Percentiles rank a stretch among this genome's conserved stretches.
phyloP scores from a whole-genome alignment of 495 filamentous ascomycete species.

The Lineolata rhizophorae region DNA sequence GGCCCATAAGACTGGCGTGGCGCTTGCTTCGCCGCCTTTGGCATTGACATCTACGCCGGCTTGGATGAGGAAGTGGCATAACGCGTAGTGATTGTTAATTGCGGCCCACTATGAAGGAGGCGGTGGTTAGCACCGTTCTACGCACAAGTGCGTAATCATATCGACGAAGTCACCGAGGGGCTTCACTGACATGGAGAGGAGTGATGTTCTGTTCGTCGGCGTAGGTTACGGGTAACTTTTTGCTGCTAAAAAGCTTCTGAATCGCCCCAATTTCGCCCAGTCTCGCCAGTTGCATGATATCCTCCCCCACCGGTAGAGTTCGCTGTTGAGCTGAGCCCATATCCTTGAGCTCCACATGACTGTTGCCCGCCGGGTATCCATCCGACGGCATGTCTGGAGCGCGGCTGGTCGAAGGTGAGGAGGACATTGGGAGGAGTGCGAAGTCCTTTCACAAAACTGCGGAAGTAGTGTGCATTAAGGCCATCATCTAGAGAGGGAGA shows the following conservation, averaged over 20 bases:
- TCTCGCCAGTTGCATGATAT: conserved; percentile 90
- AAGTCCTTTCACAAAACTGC: too few species aligned
- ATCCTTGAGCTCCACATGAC: conserved; percentile 12
- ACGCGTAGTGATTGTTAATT: conserved; percentile 94
- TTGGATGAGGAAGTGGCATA: conserved; percentile 87
- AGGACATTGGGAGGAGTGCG: too few species aligned
- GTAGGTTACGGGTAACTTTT: conserved; percentile 60
- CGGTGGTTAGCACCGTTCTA: conserved; percentile 14
- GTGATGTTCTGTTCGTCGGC: conserved; percentile 83
- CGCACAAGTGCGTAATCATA: conserved; percentile 2
- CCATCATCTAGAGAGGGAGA: too few species aligned
- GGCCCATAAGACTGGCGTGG: conserved; percentile 91
- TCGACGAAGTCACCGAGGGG: background rate
- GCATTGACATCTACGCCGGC: conserved; percentile 79
- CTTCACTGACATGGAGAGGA: conserved; percentile 60
- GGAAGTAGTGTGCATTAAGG: too few species aligned
- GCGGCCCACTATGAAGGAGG: conserved; percentile 71
- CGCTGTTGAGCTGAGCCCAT: conserved; percentile 9
- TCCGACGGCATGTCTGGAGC: too few species aligned
- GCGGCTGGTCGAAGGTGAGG: too few species aligned
- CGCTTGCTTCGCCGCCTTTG: conserved; percentile 80
- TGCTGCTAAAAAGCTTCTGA: conserved; percentile 66
- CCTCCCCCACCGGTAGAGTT: conserved; percentile 42
- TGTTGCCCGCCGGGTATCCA: too few species aligned
- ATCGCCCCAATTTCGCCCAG: conserved; percentile 69